Base-by-base conservation (phyloP, 1,284 basidiomycete genomes). In the Bondarzewia mesenterica region DNA sequence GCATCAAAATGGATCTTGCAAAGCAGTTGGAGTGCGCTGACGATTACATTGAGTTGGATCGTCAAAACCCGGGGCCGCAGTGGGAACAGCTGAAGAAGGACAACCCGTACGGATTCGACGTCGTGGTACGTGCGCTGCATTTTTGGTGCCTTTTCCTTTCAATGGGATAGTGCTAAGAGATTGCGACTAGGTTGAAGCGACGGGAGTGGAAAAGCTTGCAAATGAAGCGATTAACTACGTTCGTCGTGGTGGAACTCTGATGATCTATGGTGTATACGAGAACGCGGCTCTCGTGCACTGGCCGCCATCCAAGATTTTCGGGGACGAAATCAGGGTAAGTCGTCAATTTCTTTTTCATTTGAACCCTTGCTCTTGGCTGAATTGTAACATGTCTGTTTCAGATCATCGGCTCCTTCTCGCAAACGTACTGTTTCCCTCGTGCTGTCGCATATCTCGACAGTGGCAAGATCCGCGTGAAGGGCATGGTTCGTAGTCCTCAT, bases 321-420 rank as follows among this genome's bases (percentile, higher is more conserved):
- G 67, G 20, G 76, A 82, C 57, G 79, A 82, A 62, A 80, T 81
- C 62, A 68, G 60, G 63, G 72, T 71, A 47, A 49, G 63, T 58
- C 14, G 5, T 40, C 38, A 40, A 40, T 48, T 7, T 36, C 29
- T 26, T 14, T 12, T 35, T 7, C 16, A 21, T 40, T n/a, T n/a
- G 21, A 36, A 39, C 18, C 7, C 16, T 7, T 25, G 25, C 42
- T 51, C 26, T 39, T 36, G 43, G 41, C 37, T 14, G 40, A 42
- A 32, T 38, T 20, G 22, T 40, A 12, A 22, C 26, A 35, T 20
- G 32, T n/a, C 25, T 14, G 22, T 4, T 43, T 22, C 49, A 73
- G 72, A 77, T 80, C 61, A 75, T 80, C 56, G 77, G 77, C 27
- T 80, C 78, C 25, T 80, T 80, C 68, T 72, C 75, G 22, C 78